These are phyloP conservation scores for Thraustochytrium sp. DNA, from an alignment of 352 stramenopile species.

Conservation along the genomic window DNA sequence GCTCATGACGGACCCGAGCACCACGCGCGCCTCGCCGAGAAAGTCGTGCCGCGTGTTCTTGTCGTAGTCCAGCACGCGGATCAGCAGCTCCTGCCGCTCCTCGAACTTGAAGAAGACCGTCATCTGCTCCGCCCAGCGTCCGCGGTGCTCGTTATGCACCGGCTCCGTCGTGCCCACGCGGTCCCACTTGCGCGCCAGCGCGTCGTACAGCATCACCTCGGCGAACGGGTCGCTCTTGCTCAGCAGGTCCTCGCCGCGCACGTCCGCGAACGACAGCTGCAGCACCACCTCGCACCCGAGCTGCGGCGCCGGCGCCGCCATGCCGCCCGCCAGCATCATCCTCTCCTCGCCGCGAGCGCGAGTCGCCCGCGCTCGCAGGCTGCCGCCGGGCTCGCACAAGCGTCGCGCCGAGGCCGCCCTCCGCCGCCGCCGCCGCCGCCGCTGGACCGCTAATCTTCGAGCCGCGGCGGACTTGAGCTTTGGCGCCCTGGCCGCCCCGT, in stretches of 20 bases:
- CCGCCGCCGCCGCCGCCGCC: too few relatives aligned
- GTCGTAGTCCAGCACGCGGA: constrained; percentile 26
- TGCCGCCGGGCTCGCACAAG: too few relatives aligned
- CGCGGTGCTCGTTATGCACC: background rate
- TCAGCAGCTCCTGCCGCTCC: constrained; percentile 5
- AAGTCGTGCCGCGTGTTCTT: constrained; percentile 24
- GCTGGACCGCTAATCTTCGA: too few relatives aligned
- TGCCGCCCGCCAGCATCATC: background rate
- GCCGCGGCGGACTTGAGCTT: too few relatives aligned
- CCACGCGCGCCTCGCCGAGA: background rate
- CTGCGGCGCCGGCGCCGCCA: background rate
- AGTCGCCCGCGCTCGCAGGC: background rate
- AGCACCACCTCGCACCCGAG: constrained; percentile 5
- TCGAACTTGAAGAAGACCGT: background rate
- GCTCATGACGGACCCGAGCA: background rate
- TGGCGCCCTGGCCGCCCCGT: too few relatives aligned
- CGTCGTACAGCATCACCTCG: background rate
- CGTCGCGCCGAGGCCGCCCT: too few relatives aligned
- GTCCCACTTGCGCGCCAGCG: background rate
- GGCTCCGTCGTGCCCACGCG: background rate
- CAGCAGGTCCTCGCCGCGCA: background rate
- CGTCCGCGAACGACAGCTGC: constrained; percentile 3
- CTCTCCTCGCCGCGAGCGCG: background rate
- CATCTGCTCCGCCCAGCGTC: background rate
- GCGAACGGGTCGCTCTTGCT: constrained; percentile 38